phyloP scores from a whole-genome alignment of 2,329 filamentous ascomycete genomes.

The Rhexocercosporidium sp. region DNA sequence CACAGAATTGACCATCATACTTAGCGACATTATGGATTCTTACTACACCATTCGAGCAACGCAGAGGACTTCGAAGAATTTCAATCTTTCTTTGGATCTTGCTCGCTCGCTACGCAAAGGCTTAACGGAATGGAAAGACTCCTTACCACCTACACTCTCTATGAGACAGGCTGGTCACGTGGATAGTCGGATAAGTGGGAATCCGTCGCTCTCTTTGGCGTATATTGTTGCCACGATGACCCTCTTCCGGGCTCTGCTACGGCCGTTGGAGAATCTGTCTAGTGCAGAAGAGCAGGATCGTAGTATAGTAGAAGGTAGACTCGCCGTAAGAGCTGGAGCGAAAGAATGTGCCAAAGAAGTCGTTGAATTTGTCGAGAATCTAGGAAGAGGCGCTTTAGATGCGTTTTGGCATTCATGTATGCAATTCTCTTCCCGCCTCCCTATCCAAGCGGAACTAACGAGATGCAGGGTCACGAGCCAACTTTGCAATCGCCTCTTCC shows the following conservation, averaged over 20 bases:
- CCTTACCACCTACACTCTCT: conserved; percentile 36
- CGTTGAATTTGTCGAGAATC: conserved; percentile 41
- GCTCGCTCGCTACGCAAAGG: conserved; percentile 37
- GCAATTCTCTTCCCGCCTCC: not conserved
- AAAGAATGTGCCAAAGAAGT: conserved; percentile 42
- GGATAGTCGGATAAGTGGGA: conserved; percentile 39
- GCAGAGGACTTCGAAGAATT: conserved; percentile 39
- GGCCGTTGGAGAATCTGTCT: conserved; percentile 40
- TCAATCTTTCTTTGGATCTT: conserved; percentile 40
- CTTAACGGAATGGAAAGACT: conserved; percentile 43
- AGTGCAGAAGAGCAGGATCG: conserved; percentile 36
- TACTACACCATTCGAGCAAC: conserved; percentile 42
- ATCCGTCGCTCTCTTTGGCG: conserved; percentile 41
- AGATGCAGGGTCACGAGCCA: conserved; percentile 40
- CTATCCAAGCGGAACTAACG: not conserved
- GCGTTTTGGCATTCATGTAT: conserved; percentile 42
- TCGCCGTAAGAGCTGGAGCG: conserved; percentile 38
- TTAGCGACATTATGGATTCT: conserved; percentile 42
- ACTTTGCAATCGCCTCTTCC: conserved; percentile 42
- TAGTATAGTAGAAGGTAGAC: conserved; percentile 29
- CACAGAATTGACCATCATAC: conserved; percentile 40
- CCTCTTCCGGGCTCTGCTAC: conserved; percentile 42
- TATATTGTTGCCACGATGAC: conserved; percentile 45
- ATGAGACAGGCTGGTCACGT: conserved; percentile 32
- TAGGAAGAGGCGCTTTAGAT: conserved; percentile 38